These are phyloP conservation scores for Periconia sp. DNA, from an alignment of 2,329 filamentous ascomycete genomes.

Conservation along the genomic window DNA sequence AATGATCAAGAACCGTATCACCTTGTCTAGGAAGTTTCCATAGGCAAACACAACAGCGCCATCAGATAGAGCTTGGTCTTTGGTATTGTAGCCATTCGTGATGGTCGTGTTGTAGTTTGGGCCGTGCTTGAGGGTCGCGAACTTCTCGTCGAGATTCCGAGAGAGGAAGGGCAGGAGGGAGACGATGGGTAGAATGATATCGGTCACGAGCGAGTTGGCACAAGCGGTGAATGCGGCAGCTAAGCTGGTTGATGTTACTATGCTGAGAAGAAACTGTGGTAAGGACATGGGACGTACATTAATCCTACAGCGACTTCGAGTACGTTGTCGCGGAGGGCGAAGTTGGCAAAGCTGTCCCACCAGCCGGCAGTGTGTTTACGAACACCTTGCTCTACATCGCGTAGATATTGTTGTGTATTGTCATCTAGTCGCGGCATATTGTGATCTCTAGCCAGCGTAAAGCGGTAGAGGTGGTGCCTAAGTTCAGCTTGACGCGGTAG, in stretches of 20 bases:
- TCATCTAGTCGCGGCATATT: conserved; percentile 40
- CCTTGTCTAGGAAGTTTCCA: conserved; percentile 70
- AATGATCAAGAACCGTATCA: conserved; percentile 70
- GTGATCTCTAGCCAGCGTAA: neutral
- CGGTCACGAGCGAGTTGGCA: conserved; percentile 74
- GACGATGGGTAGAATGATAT: conserved; percentile 72
- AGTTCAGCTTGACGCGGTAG: neutral
- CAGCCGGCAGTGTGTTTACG: conserved; percentile 55
- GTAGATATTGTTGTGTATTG: conserved; percentile 49
- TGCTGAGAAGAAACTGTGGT: neutral
- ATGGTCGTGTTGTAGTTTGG: conserved; percentile 51
- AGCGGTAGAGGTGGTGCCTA: neutral
- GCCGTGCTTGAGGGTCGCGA: conserved; percentile 67
- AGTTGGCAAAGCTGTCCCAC: conserved; percentile 72
- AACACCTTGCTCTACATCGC: conserved; percentile 53
- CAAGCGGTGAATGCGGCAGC: conserved; percentile 74
- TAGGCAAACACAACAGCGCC: conserved; percentile 76
- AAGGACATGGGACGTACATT: conserved; percentile 59
- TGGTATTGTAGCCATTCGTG: conserved; percentile 70
- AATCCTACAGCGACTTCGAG: conserved; percentile 77
- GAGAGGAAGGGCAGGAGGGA: conserved; percentile 72
- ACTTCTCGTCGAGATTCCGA: conserved; percentile 76
- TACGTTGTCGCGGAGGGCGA: conserved; percentile 76
- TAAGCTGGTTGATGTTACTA: conserved; percentile 54
- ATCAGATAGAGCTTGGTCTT: conserved; percentile 71